A percentile compares a stretch with the other conserved stretches of the same genome.
Conservation (phyloP, 345 rosid species). For the Bruguiera parviflora region DNA sequence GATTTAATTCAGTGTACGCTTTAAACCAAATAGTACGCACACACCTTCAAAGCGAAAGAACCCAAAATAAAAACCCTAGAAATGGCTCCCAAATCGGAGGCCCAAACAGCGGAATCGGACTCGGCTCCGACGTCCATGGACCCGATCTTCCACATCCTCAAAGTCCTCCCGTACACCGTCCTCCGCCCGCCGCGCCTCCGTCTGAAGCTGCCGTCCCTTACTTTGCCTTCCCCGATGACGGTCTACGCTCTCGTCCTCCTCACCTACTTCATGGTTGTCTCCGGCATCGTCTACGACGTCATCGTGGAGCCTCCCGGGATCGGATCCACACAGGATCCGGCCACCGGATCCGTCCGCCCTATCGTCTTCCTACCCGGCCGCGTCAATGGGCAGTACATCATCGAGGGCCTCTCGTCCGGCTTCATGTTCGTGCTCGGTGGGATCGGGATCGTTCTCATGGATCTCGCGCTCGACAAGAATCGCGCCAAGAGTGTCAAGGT, state of each 20-base stretch:
- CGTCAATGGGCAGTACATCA: constrained; percentile 95
- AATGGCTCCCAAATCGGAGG: constrained; percentile 10
- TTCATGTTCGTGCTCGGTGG: constrained; percentile 97
- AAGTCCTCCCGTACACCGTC: constrained; percentile 58
- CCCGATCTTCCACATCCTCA: constrained; percentile 65
- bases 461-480: constrained; percentile 83
- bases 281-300: constrained; percentile 90
- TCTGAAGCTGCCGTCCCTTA: constrained; percentile 73
- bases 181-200: constrained; percentile 89
- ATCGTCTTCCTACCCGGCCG: constrained; percentile 88
- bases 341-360: constrained; percentile 80
- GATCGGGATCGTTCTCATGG: constrained; percentile 72
- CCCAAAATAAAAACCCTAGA: neutral
- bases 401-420: constrained; percentile 95
- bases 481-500: constrained; percentile 75
- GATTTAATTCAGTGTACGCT: too few relatives aligned
- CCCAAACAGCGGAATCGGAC: neutral
- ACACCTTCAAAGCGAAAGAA: too few relatives aligned
- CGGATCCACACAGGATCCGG: constrained; percentile 87
- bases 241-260: constrained; percentile 78
- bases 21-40: too few relatives aligned
- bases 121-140: constrained; percentile 35
- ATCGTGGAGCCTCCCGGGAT: constrained; percentile 97
- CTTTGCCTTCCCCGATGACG: constrained; percentile 87
- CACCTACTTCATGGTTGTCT: constrained; percentile 90